phyloP scores from a whole-genome alignment of 352 stramenopile species.

The Globisporangium emineosum region DNA sequence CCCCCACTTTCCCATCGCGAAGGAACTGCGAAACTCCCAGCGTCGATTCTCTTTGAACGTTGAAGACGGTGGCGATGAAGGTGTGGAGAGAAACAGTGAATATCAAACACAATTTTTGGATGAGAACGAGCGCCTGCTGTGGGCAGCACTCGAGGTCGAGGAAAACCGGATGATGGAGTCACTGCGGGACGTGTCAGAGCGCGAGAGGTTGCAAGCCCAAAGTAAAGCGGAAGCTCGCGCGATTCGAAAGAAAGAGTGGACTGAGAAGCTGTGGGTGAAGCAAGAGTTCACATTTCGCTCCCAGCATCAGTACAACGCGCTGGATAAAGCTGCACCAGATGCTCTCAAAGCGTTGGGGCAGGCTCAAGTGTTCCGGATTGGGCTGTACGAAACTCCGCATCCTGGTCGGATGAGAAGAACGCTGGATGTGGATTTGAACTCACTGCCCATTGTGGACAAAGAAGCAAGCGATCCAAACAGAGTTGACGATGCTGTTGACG shows the following conservation, averaged over 20 bases:
- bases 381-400: conserved; percentile 60
- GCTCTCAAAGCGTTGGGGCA: conserved; percentile 30
- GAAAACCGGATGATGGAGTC: conserved; percentile 73
- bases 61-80: neutral
- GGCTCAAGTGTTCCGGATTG: conserved; percentile 44
- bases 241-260: conserved; percentile 44
- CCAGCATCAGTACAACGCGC: conserved; percentile 46
- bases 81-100: neutral
- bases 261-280: conserved; percentile 48
- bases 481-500: neutral
- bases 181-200: conserved; percentile 39
- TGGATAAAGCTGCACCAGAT: conserved; percentile 27
- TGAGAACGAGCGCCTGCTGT: conserved; percentile 51
- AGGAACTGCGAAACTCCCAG: conserved; percentile 37
- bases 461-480: neutral
- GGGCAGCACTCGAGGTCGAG: conserved; percentile 78
- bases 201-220: conserved; percentile 35
- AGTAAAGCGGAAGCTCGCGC: conserved; percentile 19
- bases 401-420: conserved; percentile 57
- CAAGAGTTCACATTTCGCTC: conserved; percentile 71
- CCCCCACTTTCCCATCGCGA: conserved; percentile 61
- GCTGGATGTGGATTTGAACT: conserved; percentile 47
- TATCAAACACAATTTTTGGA: conserved; percentile 26
- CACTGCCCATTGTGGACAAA: conserved; percentile 5
- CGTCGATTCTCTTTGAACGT: conserved; percentile 7